Base-by-base conservation (phyloP, 2,329 filamentous ascomycete genomes). In the Colletotrichum liaoningense region DNA sequence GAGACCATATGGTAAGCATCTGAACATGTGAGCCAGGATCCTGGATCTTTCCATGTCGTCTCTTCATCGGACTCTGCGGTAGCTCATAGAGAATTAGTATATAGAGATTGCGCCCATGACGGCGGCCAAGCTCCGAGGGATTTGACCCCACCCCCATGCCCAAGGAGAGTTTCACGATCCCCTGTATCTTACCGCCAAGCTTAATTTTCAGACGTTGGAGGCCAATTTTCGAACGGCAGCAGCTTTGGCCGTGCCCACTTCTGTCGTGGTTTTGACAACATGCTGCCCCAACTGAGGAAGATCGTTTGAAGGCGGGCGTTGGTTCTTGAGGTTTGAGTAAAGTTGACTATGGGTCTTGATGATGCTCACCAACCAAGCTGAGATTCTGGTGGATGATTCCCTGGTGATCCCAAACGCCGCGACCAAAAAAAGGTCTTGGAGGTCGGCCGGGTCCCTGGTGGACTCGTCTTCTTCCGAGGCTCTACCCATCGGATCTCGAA, bases 181-280 rank as follows among this genome's bases (percentile, higher is more conserved):
- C 71, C 62, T 71, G 71, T 55, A 28, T 66, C 67, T 71, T 65
- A 73, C 67, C 57, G 71, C 71, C 71, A 71, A 73, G 71, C 67
- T 71, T 73, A 73, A 62, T 46, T 49, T 73, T 58, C 67, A 66
- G 67, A 73, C 71, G 62, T 33, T 35, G 67, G 38, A 56, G 55
- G 55, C 30, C 26, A 65, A 71, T 33, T 35, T 33, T 70, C 55
- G 33, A 65, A 65, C 71, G 67, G 70, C 55, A 62, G 12, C 55
- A 55, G 54, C 54, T 59, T n/a, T 24, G 65, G 49, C 66, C 66
- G 70, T 65, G 70, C 55, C 59, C 66, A 72, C 70, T 42, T 57
- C 28, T 56, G 67, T 62, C 60, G 60, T 56, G 60, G 26, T 19
- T 26, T 14, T 24, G 19, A 49, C 5, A 33, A 26, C 56, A n/a